Percentiles rank a stretch among this genome's conserved stretches.
phyloP scores from a whole-genome alignment of 306 rosid genomes.

The Sicyos baderoa region DNA sequence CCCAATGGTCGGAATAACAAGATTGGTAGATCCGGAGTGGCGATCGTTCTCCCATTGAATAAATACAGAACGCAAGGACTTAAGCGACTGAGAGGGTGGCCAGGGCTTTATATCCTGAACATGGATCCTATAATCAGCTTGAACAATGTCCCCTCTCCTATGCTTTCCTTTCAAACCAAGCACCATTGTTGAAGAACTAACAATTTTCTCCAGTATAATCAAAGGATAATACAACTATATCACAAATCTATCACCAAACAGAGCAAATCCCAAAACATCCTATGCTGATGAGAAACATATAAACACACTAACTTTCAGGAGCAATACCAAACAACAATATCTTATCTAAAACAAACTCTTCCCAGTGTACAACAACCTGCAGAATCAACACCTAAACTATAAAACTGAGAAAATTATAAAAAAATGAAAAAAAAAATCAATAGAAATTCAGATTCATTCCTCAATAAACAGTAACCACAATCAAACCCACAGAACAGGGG shows the following conservation, averaged over 20 bases:
- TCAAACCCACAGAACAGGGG: background rate
- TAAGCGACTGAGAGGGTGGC: conserved; percentile 85
- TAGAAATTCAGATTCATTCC: background rate
- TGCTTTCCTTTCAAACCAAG: conserved; percentile 60
- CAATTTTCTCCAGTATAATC: conserved; percentile 26
- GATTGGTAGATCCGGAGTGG: conserved; percentile 64
- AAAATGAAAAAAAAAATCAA: background rate
- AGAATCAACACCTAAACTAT: background rate
- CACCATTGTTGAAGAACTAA: conserved; percentile 40
- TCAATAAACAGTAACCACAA: background rate
- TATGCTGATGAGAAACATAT: background rate
- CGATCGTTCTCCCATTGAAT: conserved; percentile 93
- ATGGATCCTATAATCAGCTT: conserved; percentile 53
- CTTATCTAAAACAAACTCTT: background rate
- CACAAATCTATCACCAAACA: conserved; percentile 24
- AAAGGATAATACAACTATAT: conserved; percentile 22
- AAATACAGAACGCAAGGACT: conserved; percentile 57
- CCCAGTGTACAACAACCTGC: background rate
- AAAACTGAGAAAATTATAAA: background rate
- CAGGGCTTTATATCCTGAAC: conserved; percentile 87
- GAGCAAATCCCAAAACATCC: conserved; percentile 16
- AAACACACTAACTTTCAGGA: background rate
- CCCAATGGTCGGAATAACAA: conserved; percentile 55
- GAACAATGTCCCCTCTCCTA: conserved; percentile 47
- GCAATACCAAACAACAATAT: background rate